Percentiles rank a stretch among this genome's conserved stretches.
Evolutionary conservation across 805 yeast species (phyloP).

Genomic region (Candida nitratophila): DNA sequence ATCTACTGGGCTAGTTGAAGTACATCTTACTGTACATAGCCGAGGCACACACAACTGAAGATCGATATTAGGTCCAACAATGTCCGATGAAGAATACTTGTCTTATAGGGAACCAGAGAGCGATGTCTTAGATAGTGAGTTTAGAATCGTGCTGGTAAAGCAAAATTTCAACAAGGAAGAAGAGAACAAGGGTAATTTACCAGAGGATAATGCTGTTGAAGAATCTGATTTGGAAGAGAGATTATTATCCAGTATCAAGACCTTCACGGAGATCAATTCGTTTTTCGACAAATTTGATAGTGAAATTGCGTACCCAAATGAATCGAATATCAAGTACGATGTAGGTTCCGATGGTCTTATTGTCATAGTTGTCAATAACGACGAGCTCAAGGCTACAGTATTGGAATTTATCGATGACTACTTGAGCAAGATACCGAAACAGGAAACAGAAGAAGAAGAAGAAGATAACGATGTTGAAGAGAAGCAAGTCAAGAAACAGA

Average conservation of each 20-base stretch:
- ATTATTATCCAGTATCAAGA: slow-evolving; percentile 35
- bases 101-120: slow-evolving; percentile 12
- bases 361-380: slow-evolving; percentile 43
- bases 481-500: not conserved
- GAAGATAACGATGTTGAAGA: too few species aligned
- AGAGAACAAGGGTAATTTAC: slow-evolving; percentile 18
- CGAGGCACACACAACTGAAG: too few species aligned
- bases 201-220: slow-evolving; percentile 7
- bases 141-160: slow-evolving; percentile 36
- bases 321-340: slow-evolving; percentile 48
- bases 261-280: slow-evolving; percentile 39
- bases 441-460: not conserved
- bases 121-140: slow-evolving; percentile 38
- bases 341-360: slow-evolving; percentile 57
- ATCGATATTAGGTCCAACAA: too few species aligned
- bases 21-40: too few species aligned
- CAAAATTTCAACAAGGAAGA: slow-evolving; percentile 23
- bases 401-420: slow-evolving; percentile 34
- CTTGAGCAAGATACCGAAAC: not conserved
- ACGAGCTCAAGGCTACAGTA: slow-evolving; percentile 30
- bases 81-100: not conserved
- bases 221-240: slow-evolving; percentile 40
- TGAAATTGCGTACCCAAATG: slow-evolving; percentile 45
- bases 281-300: slow-evolving; percentile 50
- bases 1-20: too few species aligned